Percentiles rank a stretch among this genome's conserved stretches.
These are phyloP conservation scores for Brettanomyces naardenensis DNA, from an alignment of 805 yeast species.

Conservation along the genomic window DNA sequence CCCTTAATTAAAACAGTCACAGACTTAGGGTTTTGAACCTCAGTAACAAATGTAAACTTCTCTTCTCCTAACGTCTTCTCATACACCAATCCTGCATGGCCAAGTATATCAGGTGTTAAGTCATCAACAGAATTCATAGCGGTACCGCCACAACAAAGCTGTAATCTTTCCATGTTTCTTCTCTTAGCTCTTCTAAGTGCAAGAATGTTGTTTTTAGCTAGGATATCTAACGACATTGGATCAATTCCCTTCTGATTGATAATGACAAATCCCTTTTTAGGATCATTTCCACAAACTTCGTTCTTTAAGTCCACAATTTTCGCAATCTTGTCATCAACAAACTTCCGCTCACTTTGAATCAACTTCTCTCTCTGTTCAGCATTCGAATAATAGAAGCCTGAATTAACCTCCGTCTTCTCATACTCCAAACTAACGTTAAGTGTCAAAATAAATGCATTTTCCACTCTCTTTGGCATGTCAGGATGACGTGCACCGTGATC, in stretches of 20 bases:
- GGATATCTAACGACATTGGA: conserved; percentile 91
- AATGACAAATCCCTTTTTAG: conserved; percentile 77
- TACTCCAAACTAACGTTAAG: conserved; percentile 92
- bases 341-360: conserved; percentile 86
- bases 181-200: conserved; percentile 98
- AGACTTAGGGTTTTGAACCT: conserved; percentile 80
- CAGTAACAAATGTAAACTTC: conserved; percentile 92
- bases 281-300: conserved; percentile 74
- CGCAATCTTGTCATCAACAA: conserved; percentile 87
- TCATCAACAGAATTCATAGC: conserved; percentile 98
- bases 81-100: conserved; percentile 83
- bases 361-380: conserved; percentile 96
- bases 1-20: conserved; percentile 92
- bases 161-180: conserved; percentile 98
- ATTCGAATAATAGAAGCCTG: conserved; percentile 86
- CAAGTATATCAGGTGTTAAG: conserved; percentile 68
- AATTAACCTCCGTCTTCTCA: conserved; percentile 95
- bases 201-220: conserved; percentile 86
- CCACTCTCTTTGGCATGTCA: conserved; percentile 89
- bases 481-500: conserved; percentile 99
- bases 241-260: conserved; percentile 98
- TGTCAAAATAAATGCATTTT: conserved; percentile 78
- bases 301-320: conserved; percentile 91
- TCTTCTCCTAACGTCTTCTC: conserved; percentile 96
- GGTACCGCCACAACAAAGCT: conserved; percentile 92